phyloP scores from a whole-genome alignment of 108 stramenopile genomes.

The Cyclotella kingstonii region DNA sequence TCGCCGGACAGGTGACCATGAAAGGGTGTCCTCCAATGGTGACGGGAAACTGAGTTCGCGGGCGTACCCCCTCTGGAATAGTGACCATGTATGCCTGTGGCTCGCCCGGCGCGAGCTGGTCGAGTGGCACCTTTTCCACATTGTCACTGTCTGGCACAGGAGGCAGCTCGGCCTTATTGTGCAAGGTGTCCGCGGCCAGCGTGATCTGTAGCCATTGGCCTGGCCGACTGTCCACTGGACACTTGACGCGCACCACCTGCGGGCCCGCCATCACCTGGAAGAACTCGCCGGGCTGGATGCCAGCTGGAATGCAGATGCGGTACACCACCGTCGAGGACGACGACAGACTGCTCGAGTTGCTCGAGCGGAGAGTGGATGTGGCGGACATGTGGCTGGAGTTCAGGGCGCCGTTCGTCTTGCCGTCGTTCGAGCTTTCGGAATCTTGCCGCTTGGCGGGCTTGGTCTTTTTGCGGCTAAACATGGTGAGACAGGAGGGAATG shows the following conservation, averaged over 20 bases:
- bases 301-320: conserved; percentile 68
- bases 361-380: not conserved
- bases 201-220: conserved; percentile 80
- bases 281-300: conserved; percentile 75
- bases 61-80: conserved; percentile 64
- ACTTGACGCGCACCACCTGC: conserved; percentile 66
- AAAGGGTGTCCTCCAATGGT: conserved; percentile 78
- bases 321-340: conserved; percentile 41
- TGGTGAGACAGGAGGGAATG: too few species aligned
- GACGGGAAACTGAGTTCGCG: conserved; percentile 78
- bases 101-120: conserved; percentile 25
- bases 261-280: conserved; percentile 80
- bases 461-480: not conserved
- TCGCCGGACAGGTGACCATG: conserved; percentile 87
- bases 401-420: not conserved
- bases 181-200: conserved; percentile 43
- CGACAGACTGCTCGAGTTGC: not conserved
- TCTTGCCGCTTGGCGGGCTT: conserved; percentile 6
- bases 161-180: not conserved
- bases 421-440: not conserved
- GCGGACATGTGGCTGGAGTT: not conserved
- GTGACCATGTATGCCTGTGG: conserved; percentile 78
- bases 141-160: conserved; percentile 58
- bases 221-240: conserved; percentile 56
- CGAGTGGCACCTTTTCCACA: conserved; percentile 54